A percentile compares a stretch with the other conserved stretches of the same genome.
These are phyloP conservation scores for Aspergillus sp. DNA, from an alignment of 2,329 filamentous ascomycete species.

Conservation along the genomic window DNA sequence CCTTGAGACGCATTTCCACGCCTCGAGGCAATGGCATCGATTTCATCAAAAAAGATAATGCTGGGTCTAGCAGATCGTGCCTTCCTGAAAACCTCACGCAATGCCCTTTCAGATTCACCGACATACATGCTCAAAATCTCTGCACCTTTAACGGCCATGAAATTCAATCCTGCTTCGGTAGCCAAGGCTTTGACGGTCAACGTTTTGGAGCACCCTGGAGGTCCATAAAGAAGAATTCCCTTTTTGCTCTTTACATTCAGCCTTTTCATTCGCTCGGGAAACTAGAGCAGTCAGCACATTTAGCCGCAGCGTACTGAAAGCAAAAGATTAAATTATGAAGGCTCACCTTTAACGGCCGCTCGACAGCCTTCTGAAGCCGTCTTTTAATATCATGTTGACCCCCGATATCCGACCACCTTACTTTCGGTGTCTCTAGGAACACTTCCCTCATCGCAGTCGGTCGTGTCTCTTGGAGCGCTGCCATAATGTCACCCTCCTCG, in stretches of 20 bases:
- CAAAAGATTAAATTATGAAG: background rate
- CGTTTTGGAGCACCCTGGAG: constrained; percentile 93
- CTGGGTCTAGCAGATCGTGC: constrained; percentile 82
- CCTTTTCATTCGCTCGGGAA: constrained; percentile 51
- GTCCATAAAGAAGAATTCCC: constrained; percentile 85
- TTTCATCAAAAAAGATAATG: constrained; percentile 97
- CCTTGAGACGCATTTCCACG: constrained; percentile 52
- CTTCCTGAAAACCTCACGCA: constrained; percentile 82
- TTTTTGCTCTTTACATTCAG: constrained; percentile 65
- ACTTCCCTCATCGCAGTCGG: constrained; percentile 88
- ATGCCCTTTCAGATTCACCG: constrained; percentile 83
- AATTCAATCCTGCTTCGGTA: constrained; percentile 87
- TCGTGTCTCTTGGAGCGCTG: constrained; percentile 66
- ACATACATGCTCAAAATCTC: constrained; percentile 97
- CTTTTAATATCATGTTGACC: constrained; percentile 79
- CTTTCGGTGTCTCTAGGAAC: constrained; percentile 81
- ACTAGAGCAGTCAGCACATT: constrained; percentile 29
- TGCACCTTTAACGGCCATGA: constrained; percentile 89
- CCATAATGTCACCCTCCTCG: constrained; percentile 35
- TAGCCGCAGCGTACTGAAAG: background rate
- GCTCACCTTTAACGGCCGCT: constrained; percentile 57
- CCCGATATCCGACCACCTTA: constrained; percentile 84
- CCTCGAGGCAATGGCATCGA: constrained; percentile 75
- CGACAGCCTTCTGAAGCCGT: constrained; percentile 57
- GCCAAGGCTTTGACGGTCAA: constrained; percentile 88